These are phyloP conservation scores for Tricholoma hemisulphureum DNA, from an alignment of 768 basidiomycete species.

Conservation along the genomic window DNA sequence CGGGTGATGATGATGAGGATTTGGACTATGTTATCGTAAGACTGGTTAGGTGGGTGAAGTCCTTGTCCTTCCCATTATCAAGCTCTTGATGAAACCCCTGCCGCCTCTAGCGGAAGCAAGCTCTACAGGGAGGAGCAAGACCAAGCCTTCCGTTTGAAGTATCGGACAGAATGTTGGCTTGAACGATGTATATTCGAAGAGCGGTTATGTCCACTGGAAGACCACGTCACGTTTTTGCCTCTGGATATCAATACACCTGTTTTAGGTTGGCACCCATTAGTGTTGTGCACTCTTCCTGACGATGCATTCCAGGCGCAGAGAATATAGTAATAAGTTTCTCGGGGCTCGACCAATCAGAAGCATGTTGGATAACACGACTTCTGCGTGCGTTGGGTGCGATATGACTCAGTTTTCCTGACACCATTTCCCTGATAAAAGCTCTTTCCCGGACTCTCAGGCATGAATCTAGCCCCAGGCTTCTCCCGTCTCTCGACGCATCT, in stretches of 20 bases:
- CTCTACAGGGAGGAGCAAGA: slow-evolving; percentile 60
- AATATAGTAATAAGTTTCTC: slow-evolving; percentile 65
- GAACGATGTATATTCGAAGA: slow-evolving; percentile 82
- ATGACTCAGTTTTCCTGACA: background rate
- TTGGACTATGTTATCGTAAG: slow-evolving; percentile 70
- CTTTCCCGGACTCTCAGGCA: slow-evolving; percentile 37
- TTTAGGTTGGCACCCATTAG: slow-evolving; percentile 38
- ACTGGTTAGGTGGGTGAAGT: slow-evolving; percentile 58
- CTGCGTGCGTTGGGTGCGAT: slow-evolving; percentile 62
- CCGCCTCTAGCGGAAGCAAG: slow-evolving; percentile 63
- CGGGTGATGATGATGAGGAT: slow-evolving; percentile 43
- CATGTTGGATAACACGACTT: slow-evolving; percentile 63
- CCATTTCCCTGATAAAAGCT: background rate
- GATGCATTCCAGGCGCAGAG: slow-evolving; percentile 46
- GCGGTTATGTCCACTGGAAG: slow-evolving; percentile 62
- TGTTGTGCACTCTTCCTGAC: slow-evolving; percentile 1
- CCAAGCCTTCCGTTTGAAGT: slow-evolving; percentile 45
- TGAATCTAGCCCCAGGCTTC: slow-evolving; percentile 54
- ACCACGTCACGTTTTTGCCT: slow-evolving; percentile 71
- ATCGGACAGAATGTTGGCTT: slow-evolving; percentile 92
- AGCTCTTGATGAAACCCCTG: background rate
- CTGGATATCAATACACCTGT: slow-evolving; percentile 59
- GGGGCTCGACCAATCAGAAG: slow-evolving; percentile 69
- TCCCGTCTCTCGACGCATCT: slow-evolving; percentile 75
- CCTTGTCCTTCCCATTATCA: background rate